Evolutionary conservation across 164 flowering plant genomes (phyloP).

Genomic region (Warburgia ugandensis): DNA sequence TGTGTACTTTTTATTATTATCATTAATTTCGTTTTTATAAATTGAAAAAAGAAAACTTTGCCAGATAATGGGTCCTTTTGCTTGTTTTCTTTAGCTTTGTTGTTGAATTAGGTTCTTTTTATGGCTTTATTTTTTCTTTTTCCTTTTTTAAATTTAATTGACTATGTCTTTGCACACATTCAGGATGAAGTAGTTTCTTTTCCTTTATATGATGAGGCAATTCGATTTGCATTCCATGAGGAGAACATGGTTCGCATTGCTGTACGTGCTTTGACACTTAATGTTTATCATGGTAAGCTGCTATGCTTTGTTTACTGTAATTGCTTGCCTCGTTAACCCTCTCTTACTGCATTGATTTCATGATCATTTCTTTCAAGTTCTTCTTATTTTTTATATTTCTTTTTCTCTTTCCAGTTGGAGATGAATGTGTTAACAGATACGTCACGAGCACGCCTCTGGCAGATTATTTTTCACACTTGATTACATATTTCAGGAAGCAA

Average conservation of each 20-base stretch:
- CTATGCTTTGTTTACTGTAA: neutral
- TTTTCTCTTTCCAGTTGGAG: slow-evolving; percentile 79
- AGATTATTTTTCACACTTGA: slow-evolving; percentile 64
- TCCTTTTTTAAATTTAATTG: no score
- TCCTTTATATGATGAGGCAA: slow-evolving; percentile 85
- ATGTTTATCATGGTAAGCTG: slow-evolving; percentile 86
- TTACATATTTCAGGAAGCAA: slow-evolving; percentile 63
- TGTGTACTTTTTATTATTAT: no score
- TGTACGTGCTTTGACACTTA: slow-evolving; percentile 84
- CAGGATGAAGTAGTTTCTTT: slow-evolving; percentile 88
- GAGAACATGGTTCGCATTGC: slow-evolving; percentile 96
- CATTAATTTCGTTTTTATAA: no score
- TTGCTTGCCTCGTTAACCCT: no score
- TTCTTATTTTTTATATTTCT: neutral
- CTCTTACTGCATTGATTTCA: no score
- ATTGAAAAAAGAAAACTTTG: neutral
- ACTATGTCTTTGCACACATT: no score
- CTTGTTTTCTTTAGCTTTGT: neutral
- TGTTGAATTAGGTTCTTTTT: no score
- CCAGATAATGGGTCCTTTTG: neutral
- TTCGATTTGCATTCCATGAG: slow-evolving; percentile 93
- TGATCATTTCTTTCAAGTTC: neutral
- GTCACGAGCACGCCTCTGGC: slow-evolving; percentile 52
- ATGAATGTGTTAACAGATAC: slow-evolving; percentile 72
- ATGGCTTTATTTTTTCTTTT: no score